phyloP scores from a whole-genome alignment of 2,329 filamentous ascomycete genomes.

The Xenosphaeropsis pyriputrescens region DNA sequence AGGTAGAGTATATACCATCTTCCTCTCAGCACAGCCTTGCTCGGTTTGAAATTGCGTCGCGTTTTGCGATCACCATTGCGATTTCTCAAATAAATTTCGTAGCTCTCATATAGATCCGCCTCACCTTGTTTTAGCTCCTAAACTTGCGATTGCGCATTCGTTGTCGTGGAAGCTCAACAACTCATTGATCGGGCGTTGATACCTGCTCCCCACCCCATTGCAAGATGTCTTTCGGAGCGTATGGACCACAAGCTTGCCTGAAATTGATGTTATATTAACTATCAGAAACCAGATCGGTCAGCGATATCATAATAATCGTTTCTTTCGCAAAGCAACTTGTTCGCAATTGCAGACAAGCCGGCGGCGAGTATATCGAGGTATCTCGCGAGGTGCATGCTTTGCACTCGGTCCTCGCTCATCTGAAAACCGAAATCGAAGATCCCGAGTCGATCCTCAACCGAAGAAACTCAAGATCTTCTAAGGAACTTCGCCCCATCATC shows the following conservation, averaged over 20 bases:
- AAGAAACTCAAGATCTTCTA: slow-evolving; percentile 26
- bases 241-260: not conserved
- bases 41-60: too few relatives aligned
- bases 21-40: too few relatives aligned
- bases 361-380: slow-evolving; percentile 31
- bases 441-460: slow-evolving; percentile 37
- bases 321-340: slow-evolving; percentile 36
- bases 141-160: too few relatives aligned
- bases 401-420: slow-evolving; percentile 38
- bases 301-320: slow-evolving; percentile 34
- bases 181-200: too few relatives aligned
- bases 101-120: too few relatives aligned
- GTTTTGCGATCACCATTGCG: too few relatives aligned
- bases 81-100: too few relatives aligned
- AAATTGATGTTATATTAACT: too few relatives aligned
- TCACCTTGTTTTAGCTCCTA: too few relatives aligned
- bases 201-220: not conserved
- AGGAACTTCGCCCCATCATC: slow-evolving; percentile 35
- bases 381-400: slow-evolving; percentile 34
- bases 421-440: slow-evolving; percentile 42
- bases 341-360: slow-evolving; percentile 29
- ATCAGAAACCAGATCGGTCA: not conserved
- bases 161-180: too few relatives aligned
- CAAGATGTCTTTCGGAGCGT: not conserved
- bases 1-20: too few relatives aligned